Base-by-base conservation (phyloP, 225 moss, liverwort and hornwort species). In the Sphagnum tenellum region DNA sequence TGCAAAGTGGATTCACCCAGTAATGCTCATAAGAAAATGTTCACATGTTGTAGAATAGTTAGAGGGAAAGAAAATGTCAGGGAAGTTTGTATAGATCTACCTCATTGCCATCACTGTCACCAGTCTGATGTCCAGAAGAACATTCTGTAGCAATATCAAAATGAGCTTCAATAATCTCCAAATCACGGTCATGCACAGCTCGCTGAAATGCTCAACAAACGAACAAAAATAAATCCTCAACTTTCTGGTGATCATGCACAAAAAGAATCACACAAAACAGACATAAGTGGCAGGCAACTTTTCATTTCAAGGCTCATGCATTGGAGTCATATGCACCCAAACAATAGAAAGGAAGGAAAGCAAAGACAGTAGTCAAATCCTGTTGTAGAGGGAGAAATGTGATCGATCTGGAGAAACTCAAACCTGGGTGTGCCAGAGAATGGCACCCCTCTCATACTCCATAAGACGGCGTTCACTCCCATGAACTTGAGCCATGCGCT, bases 381-480 rank as follows among this genome's bases (percentile, higher is more conserved):
- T 56, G 55, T n/a, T 56, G 9, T 9, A 56, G 55, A n/a, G 9
- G 9, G 55, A 9, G 9, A 56, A 9, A 9, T n/a, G 55, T 9
- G n/a, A 56, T 9, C 55, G 55, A 56, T n/a, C 9, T 56, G 55
- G 9, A 9, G 9, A 62, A 54, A 14, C 48, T 60, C 54, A 3
- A 49, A 93, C 98, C 89, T 98, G 93, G 44, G 86, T 93, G 66
- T 98, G 98, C 98, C 98, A 98, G 2, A 93, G 66, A 70, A 98
- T 87, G 52, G 98, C 77, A 1, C 98, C 89, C 70, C 89, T 75
- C 73, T 98, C 98, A 64, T 93, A 93, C 65, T 98, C 98, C 50
- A 98, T 50, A 0, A 85, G 57, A 60, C 82, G 87, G 10, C 86
- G 87, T 49, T 90, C 90, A 73, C 73, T 81, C 55, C 67, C 62